Percentiles rank a stretch among this genome's conserved stretches.
These are phyloP conservation scores for Chloris gayana DNA, from an alignment of 176 grass and related monocot species.

Conservation along the genomic window DNA sequence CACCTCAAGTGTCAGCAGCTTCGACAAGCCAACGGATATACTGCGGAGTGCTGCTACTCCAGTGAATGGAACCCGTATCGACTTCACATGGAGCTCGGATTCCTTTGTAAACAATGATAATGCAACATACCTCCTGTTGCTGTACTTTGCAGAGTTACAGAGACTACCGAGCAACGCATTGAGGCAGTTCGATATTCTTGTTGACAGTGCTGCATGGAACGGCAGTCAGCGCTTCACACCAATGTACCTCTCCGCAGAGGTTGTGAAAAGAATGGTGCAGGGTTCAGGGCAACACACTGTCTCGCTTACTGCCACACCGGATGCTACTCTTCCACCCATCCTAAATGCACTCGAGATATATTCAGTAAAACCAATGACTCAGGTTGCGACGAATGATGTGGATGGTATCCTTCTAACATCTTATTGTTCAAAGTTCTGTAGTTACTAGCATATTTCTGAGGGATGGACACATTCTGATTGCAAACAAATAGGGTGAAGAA, in stretches of 20 bases:
- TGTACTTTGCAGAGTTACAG: slow-evolving; percentile 53
- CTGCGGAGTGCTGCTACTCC: slow-evolving; percentile 43
- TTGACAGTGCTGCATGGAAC: not conserved
- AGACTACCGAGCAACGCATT: not conserved
- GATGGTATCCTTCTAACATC: slow-evolving; percentile 11
- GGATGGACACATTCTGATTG: not conserved
- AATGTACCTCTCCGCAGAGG: slow-evolving; percentile 24
- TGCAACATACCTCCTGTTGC: slow-evolving; percentile 34
- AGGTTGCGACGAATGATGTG: not conserved
- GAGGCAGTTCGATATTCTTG: slow-evolving; percentile 35
- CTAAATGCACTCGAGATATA: slow-evolving; percentile 50
- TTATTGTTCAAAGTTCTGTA: not conserved
- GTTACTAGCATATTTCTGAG: not conserved
- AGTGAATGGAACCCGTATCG: slow-evolving; percentile 20
- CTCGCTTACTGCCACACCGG: slow-evolving; percentile 39
- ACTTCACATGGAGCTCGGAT: slow-evolving; percentile 37
- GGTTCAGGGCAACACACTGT: not conserved
- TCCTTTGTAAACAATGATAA: not conserved
- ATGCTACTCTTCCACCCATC: slow-evolving; percentile 35
- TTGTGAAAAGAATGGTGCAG: slow-evolving; percentile 14
- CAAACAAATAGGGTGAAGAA: not conserved
- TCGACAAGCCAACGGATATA: slow-evolving; percentile 16
- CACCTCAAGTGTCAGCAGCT: slow-evolving; percentile 7
- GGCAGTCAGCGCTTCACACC: slow-evolving; percentile 5
- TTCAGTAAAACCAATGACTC: slow-evolving; percentile 10